These are phyloP conservation scores for Fusarium mexicanum DNA, from an alignment of 2,329 filamentous ascomycete genomes.

Conservation along the genomic window DNA sequence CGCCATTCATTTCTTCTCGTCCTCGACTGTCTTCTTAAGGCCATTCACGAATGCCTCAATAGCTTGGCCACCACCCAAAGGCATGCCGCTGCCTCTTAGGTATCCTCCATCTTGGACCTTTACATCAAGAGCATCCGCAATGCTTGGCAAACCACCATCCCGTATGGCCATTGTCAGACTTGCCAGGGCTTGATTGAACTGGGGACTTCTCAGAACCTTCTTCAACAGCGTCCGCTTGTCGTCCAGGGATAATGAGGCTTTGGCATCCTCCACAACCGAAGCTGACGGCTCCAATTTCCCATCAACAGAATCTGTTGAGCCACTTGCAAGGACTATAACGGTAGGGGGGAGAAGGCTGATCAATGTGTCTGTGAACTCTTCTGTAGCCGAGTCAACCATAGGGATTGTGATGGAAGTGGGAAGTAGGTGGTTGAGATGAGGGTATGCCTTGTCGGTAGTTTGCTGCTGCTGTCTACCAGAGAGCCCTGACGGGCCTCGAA, in stretches of 20 bases:
- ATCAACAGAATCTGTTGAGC: constrained; percentile 63
- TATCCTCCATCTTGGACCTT: constrained; percentile 87
- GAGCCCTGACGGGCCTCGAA: constrained; percentile 66
- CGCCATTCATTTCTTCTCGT: constrained; percentile 51
- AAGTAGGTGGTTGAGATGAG: constrained; percentile 86
- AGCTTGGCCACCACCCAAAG: constrained; percentile 86
- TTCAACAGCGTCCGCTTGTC: constrained; percentile 85
- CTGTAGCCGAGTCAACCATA: constrained; percentile 72
- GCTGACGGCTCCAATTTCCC: constrained; percentile 72
- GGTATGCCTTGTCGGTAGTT: constrained; percentile 70
- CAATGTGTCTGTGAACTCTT: constrained; percentile 76
- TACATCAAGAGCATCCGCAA: constrained; percentile 86
- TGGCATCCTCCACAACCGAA: constrained; percentile 75
- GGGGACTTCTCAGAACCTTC: constrained; percentile 86
- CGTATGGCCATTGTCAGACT: constrained; percentile 88
- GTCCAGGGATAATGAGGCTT: constrained; percentile 74
- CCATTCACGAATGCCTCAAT: constrained; percentile 92
- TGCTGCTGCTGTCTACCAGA: constrained; percentile 48
- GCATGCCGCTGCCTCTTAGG: constrained; percentile 79
- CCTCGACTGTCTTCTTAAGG: constrained; percentile 80
- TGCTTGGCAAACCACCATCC: constrained; percentile 89
- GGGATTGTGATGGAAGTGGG: constrained; percentile 80
- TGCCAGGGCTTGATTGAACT: constrained; percentile 86
- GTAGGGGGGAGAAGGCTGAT: constrained; percentile 81
- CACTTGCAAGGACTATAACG: constrained; percentile 79